phyloP scores from a whole-genome alignment of 495 filamentous ascomycete genomes.

The Aspergillus incahuasiensis region DNA sequence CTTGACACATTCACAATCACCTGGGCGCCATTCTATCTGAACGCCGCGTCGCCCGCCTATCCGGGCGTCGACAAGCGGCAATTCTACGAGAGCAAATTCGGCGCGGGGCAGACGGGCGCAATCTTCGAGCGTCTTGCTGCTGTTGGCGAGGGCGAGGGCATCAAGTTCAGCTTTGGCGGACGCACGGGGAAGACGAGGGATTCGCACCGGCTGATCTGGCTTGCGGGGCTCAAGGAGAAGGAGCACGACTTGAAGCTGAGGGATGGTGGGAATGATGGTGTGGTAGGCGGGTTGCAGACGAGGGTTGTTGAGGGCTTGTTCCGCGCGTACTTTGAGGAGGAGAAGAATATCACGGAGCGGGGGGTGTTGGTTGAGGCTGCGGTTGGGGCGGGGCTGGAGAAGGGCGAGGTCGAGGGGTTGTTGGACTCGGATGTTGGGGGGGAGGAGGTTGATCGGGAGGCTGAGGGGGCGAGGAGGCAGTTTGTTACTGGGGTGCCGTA shows the following conservation, averaged over 20 bases:
- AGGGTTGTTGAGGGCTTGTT: conserved; percentile 66
- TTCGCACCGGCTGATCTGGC: conserved; percentile 68
- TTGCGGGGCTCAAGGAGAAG: conserved; percentile 55
- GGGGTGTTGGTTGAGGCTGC: conserved; percentile 57
- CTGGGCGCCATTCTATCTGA: conserved; percentile 80
- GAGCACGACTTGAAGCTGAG: no score
- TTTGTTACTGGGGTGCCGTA: conserved; percentile 70
- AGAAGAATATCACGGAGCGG: conserved; percentile 67
- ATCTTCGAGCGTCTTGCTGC: conserved; percentile 54
- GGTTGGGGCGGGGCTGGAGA: conserved; percentile 58
- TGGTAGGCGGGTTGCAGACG: conserved; percentile 47
- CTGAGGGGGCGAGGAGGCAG: conserved; percentile 49
- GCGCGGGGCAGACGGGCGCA: conserved; percentile 49
- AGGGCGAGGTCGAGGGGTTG: conserved; percentile 55
- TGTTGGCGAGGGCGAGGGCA: conserved; percentile 60
- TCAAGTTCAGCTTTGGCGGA: conserved; percentile 68
- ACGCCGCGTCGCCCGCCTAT: conserved; percentile 54
- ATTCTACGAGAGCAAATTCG: conserved; percentile 54
- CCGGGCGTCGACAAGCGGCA: conserved; percentile 52
- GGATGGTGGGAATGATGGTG: not conserved
- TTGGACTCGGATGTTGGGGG: conserved; percentile 60
- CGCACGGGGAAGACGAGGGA: conserved; percentile 75
- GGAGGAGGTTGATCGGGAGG: conserved; percentile 65
- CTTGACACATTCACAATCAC: conserved; percentile 64
- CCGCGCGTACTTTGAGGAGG: conserved; percentile 69